Evolutionary conservation across 2,329 filamentous ascomycete genomes (phyloP).

Genomic region (Aspergillus glaucus): DNA sequence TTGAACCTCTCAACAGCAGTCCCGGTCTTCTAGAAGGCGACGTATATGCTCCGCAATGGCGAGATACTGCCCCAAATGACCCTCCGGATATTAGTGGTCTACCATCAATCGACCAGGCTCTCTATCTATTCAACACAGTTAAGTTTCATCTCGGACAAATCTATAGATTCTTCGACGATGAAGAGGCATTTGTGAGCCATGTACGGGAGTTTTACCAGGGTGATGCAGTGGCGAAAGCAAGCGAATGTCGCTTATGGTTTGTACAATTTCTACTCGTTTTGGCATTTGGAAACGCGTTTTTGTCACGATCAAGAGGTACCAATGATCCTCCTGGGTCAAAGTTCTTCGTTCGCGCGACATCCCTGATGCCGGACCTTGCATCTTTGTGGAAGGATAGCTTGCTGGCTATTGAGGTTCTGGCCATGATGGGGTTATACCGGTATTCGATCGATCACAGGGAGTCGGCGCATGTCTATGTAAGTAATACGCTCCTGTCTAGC

Average conservation of each 20-base stretch:
- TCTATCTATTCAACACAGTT: constrained; percentile 13
- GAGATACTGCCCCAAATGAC: background rate
- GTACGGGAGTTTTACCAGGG: constrained; percentile 24
- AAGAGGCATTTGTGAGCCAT: constrained; percentile 11
- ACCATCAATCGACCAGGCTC: constrained; percentile 11
- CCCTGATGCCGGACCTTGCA: constrained; percentile 32
- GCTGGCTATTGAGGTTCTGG: constrained; percentile 33
- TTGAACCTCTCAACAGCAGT: constrained; percentile 22
- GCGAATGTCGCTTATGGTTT: constrained; percentile 20
- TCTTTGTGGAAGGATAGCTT: constrained; percentile 34
- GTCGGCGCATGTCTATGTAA: constrained; percentile 26
- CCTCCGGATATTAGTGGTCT: constrained; percentile 19
- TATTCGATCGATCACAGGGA: constrained; percentile 37
- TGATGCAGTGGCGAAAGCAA: constrained; percentile 9
- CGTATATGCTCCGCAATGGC: constrained; percentile 22
- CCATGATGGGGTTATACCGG: constrained; percentile 32
- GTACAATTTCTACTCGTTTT: constrained; percentile 14
- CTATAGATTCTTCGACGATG: constrained; percentile 12
- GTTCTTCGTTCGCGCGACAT: constrained; percentile 18
- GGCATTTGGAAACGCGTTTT: constrained; percentile 14
- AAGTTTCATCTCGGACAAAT: constrained; percentile 12
- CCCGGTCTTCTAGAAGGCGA: constrained; percentile 21
- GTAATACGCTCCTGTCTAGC: background rate
- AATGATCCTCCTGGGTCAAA: constrained; percentile 8
- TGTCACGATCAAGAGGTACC: constrained; percentile 4